Base-by-base conservation (phyloP, 495 filamentous ascomycete genomes). In the Penicillium antarcticum region DNA sequence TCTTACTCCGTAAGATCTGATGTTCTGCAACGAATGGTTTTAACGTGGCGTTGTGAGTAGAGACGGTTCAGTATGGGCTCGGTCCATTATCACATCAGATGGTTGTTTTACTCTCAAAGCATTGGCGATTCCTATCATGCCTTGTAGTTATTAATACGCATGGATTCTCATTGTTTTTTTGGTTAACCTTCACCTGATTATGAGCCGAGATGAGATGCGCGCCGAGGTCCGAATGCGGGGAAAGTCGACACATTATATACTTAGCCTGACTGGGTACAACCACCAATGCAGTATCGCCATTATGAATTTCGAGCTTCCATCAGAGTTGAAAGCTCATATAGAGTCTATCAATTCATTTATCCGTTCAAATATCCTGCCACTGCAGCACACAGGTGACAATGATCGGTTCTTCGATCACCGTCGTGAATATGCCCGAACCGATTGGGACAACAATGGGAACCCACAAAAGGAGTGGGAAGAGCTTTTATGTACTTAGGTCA, bases 361-460 rank as follows among this genome's bases (percentile, higher is more conserved):
- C 46, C 60, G 72, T n/a, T 50, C 53, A 6, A 69, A 71, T 26
- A 82, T 84, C 46, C 56, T 67, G 9, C 82, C 79, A 3, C 58
- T 84, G 6, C 78, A 81, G 60, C 56, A 71, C 16, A 49, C 59
- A 0, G 52, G 79, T 47, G 78, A 81, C 48, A 84, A 83, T 51
- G 65, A 82, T 21, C 77, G 79, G 21, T 84, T 84, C 71, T 84
- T 84, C 59, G 79, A 84, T 60, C 74, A 84, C 58, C 71, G 80
- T 7, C 76, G 80, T 38, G 80, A 84, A 47, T 70, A 80, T 64
- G 62, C 75, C 6, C 75, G 80, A 1, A 85, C 80, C 0, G 69
- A 82, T 56, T 82, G 76, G 73, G 72, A 75, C 18, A 67, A 72
- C 19, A 58, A 70, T 37, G 81, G 80, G 1, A 72, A 82, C 16